Evolutionary conservation across 2,329 filamentous ascomycete genomes (phyloP).

Genomic region (Claviceps pazoutovae): DNA sequence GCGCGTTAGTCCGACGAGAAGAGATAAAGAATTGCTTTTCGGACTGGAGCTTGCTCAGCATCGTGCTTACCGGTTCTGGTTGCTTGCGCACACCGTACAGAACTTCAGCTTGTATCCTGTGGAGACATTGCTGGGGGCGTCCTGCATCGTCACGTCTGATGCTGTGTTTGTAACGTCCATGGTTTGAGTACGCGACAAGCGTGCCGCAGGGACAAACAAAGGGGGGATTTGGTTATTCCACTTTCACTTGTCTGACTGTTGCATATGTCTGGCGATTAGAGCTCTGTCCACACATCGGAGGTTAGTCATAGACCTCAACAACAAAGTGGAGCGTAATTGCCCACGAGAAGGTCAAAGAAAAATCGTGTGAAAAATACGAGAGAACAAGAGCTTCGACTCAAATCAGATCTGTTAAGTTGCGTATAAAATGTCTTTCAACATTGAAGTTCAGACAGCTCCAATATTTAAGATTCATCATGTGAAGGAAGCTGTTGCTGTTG

Average conservation of each 20-base stretch:
- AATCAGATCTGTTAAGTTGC: conserved; percentile 27
- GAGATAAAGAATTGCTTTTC: not conserved
- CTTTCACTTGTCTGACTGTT: not conserved
- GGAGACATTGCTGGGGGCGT: conserved; percentile 34
- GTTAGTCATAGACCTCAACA: not conserved
- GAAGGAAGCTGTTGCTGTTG: conserved; percentile 2
- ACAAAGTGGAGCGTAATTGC: not conserved
- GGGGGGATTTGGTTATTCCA: not conserved
- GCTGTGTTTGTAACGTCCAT: conserved; percentile 32
- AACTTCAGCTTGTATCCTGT: conserved; percentile 82
- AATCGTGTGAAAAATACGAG: not conserved
- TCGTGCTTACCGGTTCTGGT: conserved; percentile 69
- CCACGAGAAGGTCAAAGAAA: not conserved
- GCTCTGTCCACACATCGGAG: not conserved
- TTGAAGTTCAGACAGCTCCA: conserved; percentile 62
- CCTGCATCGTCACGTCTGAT: conserved; percentile 19
- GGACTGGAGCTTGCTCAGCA: not conserved
- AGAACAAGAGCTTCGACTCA: not conserved
- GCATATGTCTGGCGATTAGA: not conserved
- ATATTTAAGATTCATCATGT: conserved; percentile 38
- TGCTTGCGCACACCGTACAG: conserved; percentile 97
- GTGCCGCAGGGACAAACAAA: not conserved
- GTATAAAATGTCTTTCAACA: conserved; percentile 50
- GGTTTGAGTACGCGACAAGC: not conserved
- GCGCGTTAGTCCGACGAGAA: not conserved